Conservation (phyloP, 2,329 filamentous ascomycete genomes). For the Polytolypa hystricis region DNA sequence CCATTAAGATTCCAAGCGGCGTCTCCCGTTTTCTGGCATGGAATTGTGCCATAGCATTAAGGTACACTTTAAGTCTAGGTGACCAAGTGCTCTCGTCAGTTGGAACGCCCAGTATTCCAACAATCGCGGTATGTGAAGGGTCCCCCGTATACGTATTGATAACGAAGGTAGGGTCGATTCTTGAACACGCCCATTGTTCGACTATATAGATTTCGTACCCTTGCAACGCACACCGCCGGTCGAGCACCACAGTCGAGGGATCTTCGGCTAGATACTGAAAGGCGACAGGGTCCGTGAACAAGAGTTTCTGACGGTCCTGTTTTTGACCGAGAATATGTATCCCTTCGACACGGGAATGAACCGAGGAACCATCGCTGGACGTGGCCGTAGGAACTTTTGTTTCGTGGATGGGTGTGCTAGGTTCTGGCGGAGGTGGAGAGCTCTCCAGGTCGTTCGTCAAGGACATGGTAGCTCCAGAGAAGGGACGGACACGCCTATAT, state of each 20-base stretch:
- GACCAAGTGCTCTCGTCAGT: conserved; percentile 73
- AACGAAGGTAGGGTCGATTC: conserved; percentile 77
- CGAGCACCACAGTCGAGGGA: conserved; percentile 59
- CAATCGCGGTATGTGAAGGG: conserved; percentile 62
- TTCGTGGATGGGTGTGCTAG: not conserved
- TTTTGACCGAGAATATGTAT: conserved; percentile 12
- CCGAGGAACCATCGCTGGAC: conserved; percentile 12
- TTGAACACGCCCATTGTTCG: conserved; percentile 95
- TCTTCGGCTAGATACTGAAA: conserved; percentile 79
- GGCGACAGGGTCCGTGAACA: conserved; percentile 56
- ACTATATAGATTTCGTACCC: conserved; percentile 92
- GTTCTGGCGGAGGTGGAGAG: not conserved
- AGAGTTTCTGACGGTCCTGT: conserved; percentile 44
- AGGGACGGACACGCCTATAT: too few species aligned
- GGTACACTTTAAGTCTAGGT: conserved; percentile 65
- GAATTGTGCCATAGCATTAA: conserved; percentile 72
- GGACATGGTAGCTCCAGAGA: conserved; percentile 4
- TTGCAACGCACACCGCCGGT: conserved; percentile 56
- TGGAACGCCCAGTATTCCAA: conserved; percentile 71
- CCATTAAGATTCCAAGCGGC: conserved; percentile 71
- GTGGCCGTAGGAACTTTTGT: not conserved
- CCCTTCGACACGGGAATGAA: conserved; percentile 12
- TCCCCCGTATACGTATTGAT: conserved; percentile 93
- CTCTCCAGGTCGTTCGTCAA: not conserved
- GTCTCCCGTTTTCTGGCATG: conserved; percentile 79